A percentile compares a stretch with the other conserved stretches of the same genome.
Evolutionary conservation across 2,329 filamentous ascomycete species (phyloP).

Genomic region (Diaporthe sp.): DNA sequence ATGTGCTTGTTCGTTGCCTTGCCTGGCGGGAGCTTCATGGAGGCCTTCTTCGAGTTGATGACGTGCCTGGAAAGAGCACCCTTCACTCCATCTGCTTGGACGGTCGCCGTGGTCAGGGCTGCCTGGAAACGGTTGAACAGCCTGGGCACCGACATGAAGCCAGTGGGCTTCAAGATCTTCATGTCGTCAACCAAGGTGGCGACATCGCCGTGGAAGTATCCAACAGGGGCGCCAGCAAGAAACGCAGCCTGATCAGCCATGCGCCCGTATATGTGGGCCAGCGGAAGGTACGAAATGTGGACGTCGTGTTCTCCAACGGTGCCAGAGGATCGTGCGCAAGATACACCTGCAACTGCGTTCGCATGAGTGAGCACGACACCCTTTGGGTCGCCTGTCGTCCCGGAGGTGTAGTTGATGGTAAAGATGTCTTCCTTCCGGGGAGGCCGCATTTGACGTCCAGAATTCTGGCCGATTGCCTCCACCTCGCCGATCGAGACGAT

Average conservation of each 20-base stretch:
- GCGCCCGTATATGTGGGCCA: conserved; percentile 94
- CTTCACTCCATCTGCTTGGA: conserved; percentile 82
- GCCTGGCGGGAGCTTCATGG: conserved; percentile 76
- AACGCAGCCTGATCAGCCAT: conserved; percentile 82
- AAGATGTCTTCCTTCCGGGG: conserved; percentile 80
- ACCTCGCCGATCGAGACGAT: conserved; percentile 85
- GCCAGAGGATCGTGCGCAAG: conserved; percentile 67
- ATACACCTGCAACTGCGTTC: conserved; percentile 80
- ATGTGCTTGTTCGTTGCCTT: conserved; percentile 83
- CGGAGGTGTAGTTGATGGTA: conserved; percentile 93
- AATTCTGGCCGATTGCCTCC: conserved; percentile 80
- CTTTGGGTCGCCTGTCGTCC: conserved; percentile 85
- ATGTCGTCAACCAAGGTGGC: conserved; percentile 88
- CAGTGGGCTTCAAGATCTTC: conserved; percentile 85
- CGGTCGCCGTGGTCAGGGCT: conserved; percentile 81
- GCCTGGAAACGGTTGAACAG: conserved; percentile 91
- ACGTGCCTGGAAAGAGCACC: conserved; percentile 85
- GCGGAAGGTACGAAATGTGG: conserved; percentile 86
- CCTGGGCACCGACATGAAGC: conserved; percentile 88
- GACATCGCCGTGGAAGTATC: conserved; percentile 95
- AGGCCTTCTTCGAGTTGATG: conserved; percentile 82
- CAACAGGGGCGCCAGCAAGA: conserved; percentile 78
- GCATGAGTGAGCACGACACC: conserved; percentile 85
- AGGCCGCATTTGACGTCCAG: conserved; percentile 76
- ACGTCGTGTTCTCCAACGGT: conserved; percentile 66